Evolutionary conservation across 2,329 filamentous ascomycete species (phyloP).

Genomic region (Fusarium sp.): DNA sequence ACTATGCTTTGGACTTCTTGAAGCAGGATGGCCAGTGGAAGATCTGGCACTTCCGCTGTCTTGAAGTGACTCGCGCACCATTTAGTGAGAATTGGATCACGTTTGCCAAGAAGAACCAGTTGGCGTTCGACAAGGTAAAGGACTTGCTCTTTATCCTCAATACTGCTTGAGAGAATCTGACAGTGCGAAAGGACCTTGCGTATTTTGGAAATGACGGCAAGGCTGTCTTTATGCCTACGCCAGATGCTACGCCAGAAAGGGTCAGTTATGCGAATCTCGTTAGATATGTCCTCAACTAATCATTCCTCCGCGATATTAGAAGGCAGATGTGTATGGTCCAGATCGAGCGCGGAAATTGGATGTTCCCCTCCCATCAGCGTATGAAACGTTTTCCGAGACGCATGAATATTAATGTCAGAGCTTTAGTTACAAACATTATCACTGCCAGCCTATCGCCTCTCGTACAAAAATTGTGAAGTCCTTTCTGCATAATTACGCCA

Average conservation of each 20-base stretch:
- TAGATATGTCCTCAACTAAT: accelerated
- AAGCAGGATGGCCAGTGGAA: neutral
- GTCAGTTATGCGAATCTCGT: neutral
- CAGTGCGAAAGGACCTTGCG: accelerated
- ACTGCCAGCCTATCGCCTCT: accelerated
- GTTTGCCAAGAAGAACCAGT: neutral
- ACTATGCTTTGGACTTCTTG: neutral
- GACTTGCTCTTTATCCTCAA: accelerated
- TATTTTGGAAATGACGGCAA: neutral
- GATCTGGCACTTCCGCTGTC: neutral
- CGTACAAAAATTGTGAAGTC: accelerated
- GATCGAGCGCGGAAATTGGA: neutral
- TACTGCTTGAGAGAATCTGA: accelerated
- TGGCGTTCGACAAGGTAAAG: neutral
- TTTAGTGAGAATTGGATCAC: neutral
- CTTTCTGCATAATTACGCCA: no score
- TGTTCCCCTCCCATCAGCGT: accelerated
- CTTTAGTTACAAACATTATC: no score
- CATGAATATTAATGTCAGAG: neutral
- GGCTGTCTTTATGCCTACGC: neutral
- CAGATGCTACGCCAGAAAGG: neutral
- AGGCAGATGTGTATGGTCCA: neutral
- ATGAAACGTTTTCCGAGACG: neutral
- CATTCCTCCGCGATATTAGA: neutral
- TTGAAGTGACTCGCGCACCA: neutral